phyloP scores from a whole-genome alignment of 345 rosid genomes.

The Atalantia buxifolia region DNA sequence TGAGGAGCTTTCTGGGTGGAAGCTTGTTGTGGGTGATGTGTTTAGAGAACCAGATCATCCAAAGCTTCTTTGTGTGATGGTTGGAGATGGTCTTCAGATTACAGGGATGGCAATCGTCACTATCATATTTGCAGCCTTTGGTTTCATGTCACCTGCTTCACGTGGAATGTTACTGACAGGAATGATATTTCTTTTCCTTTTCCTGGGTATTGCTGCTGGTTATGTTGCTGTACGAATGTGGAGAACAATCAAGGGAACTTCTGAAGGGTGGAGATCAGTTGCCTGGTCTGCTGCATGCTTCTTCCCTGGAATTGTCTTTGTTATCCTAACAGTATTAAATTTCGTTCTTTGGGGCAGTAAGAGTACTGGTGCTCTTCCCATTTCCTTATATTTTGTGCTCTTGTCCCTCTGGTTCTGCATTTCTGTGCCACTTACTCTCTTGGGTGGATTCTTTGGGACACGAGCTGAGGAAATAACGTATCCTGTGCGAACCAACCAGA shows the following conservation, averaged over 20 bases:
- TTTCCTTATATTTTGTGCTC: slow-evolving; percentile 66
- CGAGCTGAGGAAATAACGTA: slow-evolving; percentile 59
- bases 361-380: slow-evolving; percentile 79
- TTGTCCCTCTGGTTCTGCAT: slow-evolving; percentile 80
- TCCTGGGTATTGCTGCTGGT: slow-evolving; percentile 70
- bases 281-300: slow-evolving; percentile 73
- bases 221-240: slow-evolving; percentile 70
- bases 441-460: slow-evolving; percentile 76
- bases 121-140: slow-evolving; percentile 70
- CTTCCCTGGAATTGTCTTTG: slow-evolving; percentile 81
- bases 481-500: slow-evolving; percentile 74
- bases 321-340: slow-evolving; percentile 61
- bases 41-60: slow-evolving; percentile 73
- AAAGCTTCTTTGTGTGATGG: slow-evolving; percentile 75
- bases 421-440: slow-evolving; percentile 72
- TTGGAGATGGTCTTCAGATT: slow-evolving; percentile 75
- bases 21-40: slow-evolving; percentile 87
- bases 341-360: slow-evolving; percentile 77
- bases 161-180: slow-evolving; percentile 86
- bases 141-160: slow-evolving; percentile 87
- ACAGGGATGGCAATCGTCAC: slow-evolving; percentile 80
- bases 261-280: slow-evolving; percentile 75
- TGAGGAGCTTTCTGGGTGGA: slow-evolving; percentile 89
- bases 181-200: slow-evolving; percentile 75
- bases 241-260: slow-evolving; percentile 71